A percentile compares a stretch with the other conserved stretches of the same genome.
These are phyloP conservation scores for Thalassiosira livingstoniorum DNA, from an alignment of 352 stramenopile genomes.

Conservation along the genomic window DNA sequence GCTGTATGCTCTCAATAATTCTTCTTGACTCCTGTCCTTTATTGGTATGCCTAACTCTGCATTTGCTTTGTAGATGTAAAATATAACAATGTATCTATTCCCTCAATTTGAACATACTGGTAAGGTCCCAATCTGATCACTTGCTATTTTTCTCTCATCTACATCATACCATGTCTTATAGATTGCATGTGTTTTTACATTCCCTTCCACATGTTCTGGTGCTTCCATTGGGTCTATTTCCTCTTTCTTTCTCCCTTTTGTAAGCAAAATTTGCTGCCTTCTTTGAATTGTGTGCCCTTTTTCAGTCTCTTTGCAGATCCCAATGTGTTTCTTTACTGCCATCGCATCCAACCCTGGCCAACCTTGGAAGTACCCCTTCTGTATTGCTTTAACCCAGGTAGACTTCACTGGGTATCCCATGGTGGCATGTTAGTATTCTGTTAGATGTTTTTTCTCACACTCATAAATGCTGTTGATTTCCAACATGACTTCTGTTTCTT, in stretches of 20 bases:
- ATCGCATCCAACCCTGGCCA: not conserved
- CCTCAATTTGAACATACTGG: not conserved
- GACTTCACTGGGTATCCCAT: not conserved
- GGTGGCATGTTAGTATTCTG: not conserved
- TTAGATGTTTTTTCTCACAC: not conserved
- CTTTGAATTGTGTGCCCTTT: not conserved
- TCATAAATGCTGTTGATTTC: not conserved
- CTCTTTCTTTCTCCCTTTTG: too few relatives aligned
- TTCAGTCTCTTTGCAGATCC: not conserved
- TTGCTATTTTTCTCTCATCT: not conserved
- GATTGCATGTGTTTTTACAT: not conserved
- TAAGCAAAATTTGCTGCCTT: not conserved
- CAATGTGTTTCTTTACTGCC: not conserved
- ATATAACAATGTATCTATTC: not conserved
- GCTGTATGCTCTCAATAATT: not conserved
- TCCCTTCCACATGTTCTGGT: not conserved
- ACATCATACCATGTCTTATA: not conserved
- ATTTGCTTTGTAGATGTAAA: not conserved
- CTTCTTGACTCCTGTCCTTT: not conserved
- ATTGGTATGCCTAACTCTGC: constrained; percentile 7
- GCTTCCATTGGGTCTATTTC: too few relatives aligned
- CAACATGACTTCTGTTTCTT: not conserved
- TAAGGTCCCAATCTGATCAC: constrained; percentile 11
- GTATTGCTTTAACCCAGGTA: not conserved
- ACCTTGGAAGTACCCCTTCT: not conserved